Evolutionary conservation across 2,329 filamentous ascomycete genomes (phyloP).

Genomic region (Penicillium oxalicum): DNA sequence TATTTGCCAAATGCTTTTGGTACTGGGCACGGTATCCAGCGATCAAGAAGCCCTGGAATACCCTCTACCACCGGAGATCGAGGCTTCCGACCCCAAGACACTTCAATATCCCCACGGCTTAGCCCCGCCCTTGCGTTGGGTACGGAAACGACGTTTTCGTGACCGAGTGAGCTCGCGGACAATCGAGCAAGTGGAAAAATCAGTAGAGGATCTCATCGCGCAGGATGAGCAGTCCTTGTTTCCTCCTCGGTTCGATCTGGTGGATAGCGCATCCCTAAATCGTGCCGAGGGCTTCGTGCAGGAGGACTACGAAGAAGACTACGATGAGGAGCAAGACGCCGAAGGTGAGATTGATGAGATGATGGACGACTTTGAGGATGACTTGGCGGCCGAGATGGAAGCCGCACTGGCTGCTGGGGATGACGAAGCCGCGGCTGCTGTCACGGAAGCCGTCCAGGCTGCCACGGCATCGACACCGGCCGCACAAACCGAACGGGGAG

Average conservation of each 20-base stretch:
- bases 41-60: slow-evolving; percentile 61
- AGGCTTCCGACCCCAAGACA: slow-evolving; percentile 49
- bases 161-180: slow-evolving; percentile 76
- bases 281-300: slow-evolving; percentile 37
- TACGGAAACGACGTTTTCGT: slow-evolving; percentile 73
- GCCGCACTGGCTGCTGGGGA: slow-evolving; percentile 38
- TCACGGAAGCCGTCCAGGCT: slow-evolving; percentile 22
- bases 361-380: slow-evolving; percentile 37
- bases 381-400: slow-evolving; percentile 41
- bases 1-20: slow-evolving; percentile 81
- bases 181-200: slow-evolving; percentile 76
- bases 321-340: slow-evolving; percentile 46
- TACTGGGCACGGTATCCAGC: slow-evolving; percentile 61
- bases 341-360: slow-evolving; percentile 44
- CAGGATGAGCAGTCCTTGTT: slow-evolving; percentile 59
- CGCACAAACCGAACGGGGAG: slow-evolving; percentile 23
- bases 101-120: slow-evolving; percentile 79
- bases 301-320: slow-evolving; percentile 47
- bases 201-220: slow-evolving; percentile 66
- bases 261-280: slow-evolving; percentile 49
- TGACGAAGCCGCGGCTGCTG: slow-evolving; percentile 24
- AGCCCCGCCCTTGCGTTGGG: slow-evolving; percentile 82
- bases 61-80: slow-evolving; percentile 66
- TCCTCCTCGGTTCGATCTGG: slow-evolving; percentile 56
- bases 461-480: slow-evolving; percentile 30